A percentile compares a stretch with the other conserved stretches of the same genome.
Evolutionary conservation across 345 rosid species (phyloP).

Genomic region (Cardamine resedifolia): DNA sequence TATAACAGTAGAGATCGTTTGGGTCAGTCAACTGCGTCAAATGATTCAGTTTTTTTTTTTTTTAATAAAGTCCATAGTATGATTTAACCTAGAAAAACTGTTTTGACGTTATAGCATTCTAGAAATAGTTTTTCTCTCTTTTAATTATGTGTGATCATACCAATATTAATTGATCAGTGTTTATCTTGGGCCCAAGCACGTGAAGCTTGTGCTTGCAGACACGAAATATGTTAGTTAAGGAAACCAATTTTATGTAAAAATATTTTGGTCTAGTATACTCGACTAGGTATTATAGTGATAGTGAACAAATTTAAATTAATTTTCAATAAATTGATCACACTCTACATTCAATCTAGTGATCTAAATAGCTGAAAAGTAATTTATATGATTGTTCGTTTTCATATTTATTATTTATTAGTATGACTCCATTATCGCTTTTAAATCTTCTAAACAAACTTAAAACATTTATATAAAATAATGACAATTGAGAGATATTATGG

Average conservation of each 20-base stretch:
- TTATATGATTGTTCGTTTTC: neutral
- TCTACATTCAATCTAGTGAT: neutral
- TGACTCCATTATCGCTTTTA: neutral
- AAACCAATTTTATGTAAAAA: neutral
- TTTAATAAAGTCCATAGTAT: neutral
- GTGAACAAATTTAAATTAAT: neutral
- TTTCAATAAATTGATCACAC: neutral
- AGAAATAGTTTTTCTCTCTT: no score
- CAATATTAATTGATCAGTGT: neutral
- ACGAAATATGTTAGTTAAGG: neutral
- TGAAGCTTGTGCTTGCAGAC: neutral
- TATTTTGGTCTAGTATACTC: neutral
- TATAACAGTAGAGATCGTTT: neutral
- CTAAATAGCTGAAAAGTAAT: neutral
- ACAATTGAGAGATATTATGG: neutral
- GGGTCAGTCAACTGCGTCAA: neutral
- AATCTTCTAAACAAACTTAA: neutral
- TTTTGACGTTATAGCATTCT: neutral
- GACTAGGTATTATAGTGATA: neutral
- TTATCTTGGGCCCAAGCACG: neutral
- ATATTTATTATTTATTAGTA: neutral
- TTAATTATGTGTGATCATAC: neutral
- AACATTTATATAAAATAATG: neutral
- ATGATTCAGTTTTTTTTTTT: neutral
- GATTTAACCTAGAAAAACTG: neutral